phyloP scores from a whole-genome alignment of 148 eudicot genomes.

The Nyssa sinensis region DNA sequence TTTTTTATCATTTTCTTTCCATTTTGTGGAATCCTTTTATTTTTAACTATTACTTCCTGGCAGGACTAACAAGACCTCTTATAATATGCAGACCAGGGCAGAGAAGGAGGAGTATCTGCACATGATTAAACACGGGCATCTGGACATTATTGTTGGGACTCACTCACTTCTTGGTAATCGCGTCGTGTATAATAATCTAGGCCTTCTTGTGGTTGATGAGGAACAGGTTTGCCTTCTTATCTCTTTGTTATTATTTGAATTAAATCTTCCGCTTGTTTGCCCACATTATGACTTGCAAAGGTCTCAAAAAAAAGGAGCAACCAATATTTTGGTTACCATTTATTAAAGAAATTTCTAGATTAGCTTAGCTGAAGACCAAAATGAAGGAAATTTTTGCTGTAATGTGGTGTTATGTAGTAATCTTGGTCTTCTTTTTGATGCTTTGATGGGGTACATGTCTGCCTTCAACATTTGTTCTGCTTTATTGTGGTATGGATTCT shows the following conservation, averaged over 20 bases:
- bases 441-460: slow-evolving; percentile 1
- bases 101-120: slow-evolving; percentile 80
- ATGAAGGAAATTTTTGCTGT: not conserved
- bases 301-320: too few species aligned
- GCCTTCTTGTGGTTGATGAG: slow-evolving; percentile 96
- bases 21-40: slow-evolving; percentile 3
- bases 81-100: slow-evolving; percentile 59
- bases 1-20: not conserved
- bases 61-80: slow-evolving; percentile 19
- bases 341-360: not conserved
- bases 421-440: not conserved
- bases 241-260: not conserved
- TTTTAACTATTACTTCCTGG: not conserved
- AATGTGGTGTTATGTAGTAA: not conserved
- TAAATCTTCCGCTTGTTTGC: not conserved
- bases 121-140: slow-evolving; percentile 68
- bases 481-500: too few species aligned
- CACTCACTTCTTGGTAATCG: slow-evolving; percentile 92
- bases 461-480: too few species aligned
- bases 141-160: slow-evolving; percentile 90
- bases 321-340: too few species aligned
- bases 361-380: not conserved
- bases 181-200: slow-evolving; percentile 79
- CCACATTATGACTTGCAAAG: not conserved
- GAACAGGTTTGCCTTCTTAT: slow-evolving; percentile 75